These are phyloP conservation scores for Saccharomyces hybrid DNA, from an alignment of 1,139 yeast species.

Conservation along the genomic window DNA sequence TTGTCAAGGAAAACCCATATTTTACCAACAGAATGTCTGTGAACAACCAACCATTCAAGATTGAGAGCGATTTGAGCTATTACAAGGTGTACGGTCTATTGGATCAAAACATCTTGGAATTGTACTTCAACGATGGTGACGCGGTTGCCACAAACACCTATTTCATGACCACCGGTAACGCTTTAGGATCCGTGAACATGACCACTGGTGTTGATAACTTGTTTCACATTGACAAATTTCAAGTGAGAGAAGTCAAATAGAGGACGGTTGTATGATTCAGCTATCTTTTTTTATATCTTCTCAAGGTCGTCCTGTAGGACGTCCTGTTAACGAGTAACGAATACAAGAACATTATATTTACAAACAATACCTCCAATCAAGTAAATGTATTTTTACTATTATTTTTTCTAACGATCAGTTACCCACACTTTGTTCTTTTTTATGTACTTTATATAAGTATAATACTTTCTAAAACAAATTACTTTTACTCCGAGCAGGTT, in stretches of 20 bases:
- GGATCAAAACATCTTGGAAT: constrained; percentile 28
- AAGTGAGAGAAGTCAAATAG: constrained; percentile 7
- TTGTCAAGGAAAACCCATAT: constrained; percentile 17
- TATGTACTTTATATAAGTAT: too few relatives aligned
- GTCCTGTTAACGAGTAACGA: not conserved
- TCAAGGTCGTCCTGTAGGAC: not conserved
- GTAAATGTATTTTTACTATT: too few relatives aligned
- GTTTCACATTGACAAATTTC: constrained; percentile 12
- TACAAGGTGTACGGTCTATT: constrained; percentile 28
- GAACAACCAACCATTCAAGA: not conserved
- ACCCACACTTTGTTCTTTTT: too few relatives aligned
- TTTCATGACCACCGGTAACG: constrained; percentile 18
- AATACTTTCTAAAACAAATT: too few relatives aligned
- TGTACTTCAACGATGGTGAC: constrained; percentile 30
- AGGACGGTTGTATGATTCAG: not conserved
- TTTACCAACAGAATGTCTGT: constrained; percentile 11
- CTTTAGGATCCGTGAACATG: constrained; percentile 16
- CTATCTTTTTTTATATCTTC: not conserved
- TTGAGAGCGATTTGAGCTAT: constrained; percentile 4
- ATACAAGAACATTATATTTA: not conserved
- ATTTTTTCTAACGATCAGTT: too few relatives aligned
- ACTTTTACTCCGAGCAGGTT: too few relatives aligned
- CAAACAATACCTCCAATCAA: too few relatives aligned
- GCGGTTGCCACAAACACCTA: constrained; percentile 24
- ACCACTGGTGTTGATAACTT: constrained; percentile 29